A percentile compares a stretch with the other conserved stretches of the same genome.
Conservation (phyloP, 2,329 filamentous ascomycete species). For the Trichophyton schoenleinii region DNA sequence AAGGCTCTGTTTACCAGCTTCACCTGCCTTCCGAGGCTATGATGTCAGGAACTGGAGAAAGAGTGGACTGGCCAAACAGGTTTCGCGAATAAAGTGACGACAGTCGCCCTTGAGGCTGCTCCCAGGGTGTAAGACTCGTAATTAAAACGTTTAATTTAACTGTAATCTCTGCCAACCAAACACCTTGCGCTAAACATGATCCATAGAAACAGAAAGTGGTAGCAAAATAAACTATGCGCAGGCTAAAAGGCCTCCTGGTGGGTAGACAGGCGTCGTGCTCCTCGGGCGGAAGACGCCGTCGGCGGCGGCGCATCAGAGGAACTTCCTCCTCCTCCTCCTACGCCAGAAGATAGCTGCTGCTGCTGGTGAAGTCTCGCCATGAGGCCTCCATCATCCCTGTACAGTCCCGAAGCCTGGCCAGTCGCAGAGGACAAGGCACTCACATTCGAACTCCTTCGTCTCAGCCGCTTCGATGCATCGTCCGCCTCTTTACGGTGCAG, state of each 20-base stretch:
- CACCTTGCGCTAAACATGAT: background rate
- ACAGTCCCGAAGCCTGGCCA: background rate
- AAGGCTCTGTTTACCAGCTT: too few species aligned
- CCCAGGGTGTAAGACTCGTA: too few species aligned
- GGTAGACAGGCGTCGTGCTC: background rate
- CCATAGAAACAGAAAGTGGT: too few species aligned
- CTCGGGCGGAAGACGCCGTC: background rate
- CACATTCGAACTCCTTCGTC: slow-evolving; percentile 26
- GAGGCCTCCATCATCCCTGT: background rate
- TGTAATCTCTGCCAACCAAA: background rate
- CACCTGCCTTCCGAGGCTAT: too few species aligned
- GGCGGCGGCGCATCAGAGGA: background rate
- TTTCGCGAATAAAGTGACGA: too few species aligned
- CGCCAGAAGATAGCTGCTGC: too few species aligned
- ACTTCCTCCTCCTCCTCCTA: too few species aligned
- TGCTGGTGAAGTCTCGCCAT: background rate
- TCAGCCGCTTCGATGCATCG: slow-evolving; percentile 37
- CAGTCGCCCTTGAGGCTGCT: too few species aligned
- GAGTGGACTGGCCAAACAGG: too few species aligned
- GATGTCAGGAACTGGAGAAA: too few species aligned
- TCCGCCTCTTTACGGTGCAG: slow-evolving; percentile 48
- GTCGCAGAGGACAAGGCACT: slow-evolving; percentile 14
- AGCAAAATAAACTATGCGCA: too few species aligned
- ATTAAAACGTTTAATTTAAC: too few species aligned
- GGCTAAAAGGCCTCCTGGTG: background rate